A percentile compares a stretch with the other conserved stretches of the same genome.
Evolutionary conservation across 768 basidiomycete species (phyloP).

Genomic region (Boletus rubropictus): DNA sequence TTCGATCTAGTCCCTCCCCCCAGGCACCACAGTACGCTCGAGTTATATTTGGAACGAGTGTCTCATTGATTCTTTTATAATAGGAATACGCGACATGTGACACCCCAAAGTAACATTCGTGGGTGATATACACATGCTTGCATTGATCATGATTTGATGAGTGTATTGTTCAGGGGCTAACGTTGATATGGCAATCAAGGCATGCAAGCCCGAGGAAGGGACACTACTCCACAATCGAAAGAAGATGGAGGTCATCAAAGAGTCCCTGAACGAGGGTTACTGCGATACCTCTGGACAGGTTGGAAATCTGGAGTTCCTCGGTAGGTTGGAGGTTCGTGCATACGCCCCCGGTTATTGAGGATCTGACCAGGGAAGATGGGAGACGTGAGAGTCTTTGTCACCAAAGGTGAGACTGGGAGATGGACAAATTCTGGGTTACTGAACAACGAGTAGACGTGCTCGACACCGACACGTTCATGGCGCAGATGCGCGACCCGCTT

Average conservation of each 20-base stretch:
- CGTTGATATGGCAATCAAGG: slow-evolving; percentile 65
- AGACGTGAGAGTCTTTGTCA: slow-evolving; percentile 55
- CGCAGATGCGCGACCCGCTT: slow-evolving; percentile 48
- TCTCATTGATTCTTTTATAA: not conserved
- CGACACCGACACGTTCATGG: slow-evolving; percentile 44
- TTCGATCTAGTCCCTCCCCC: slow-evolving; percentile 11
- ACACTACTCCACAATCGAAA: slow-evolving; percentile 58
- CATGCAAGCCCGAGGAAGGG: slow-evolving; percentile 64
- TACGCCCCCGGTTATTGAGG: slow-evolving; percentile 1
- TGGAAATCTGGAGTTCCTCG: slow-evolving; percentile 57
- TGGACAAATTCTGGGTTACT: not conserved
- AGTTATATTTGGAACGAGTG: not conserved
- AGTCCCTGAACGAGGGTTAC: slow-evolving; percentile 74
- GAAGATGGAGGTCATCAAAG: slow-evolving; percentile 66
- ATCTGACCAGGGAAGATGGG: slow-evolving; percentile 49
- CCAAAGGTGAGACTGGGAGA: slow-evolving; percentile 43
- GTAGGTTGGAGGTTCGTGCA: slow-evolving; percentile 32
- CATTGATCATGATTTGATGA: not conserved
- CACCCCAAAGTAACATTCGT: slow-evolving; percentile 43
- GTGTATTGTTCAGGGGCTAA: slow-evolving; percentile 40
- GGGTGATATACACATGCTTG: slow-evolving; percentile 4
- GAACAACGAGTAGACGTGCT: slow-evolving; percentile 46
- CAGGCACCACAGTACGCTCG: slow-evolving; percentile 17
- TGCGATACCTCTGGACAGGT: slow-evolving; percentile 69
- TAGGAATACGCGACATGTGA: slow-evolving; percentile 29